Evolutionary conservation across 345 rosid species (phyloP).

Genomic region (Linum usitatissimum): DNA sequence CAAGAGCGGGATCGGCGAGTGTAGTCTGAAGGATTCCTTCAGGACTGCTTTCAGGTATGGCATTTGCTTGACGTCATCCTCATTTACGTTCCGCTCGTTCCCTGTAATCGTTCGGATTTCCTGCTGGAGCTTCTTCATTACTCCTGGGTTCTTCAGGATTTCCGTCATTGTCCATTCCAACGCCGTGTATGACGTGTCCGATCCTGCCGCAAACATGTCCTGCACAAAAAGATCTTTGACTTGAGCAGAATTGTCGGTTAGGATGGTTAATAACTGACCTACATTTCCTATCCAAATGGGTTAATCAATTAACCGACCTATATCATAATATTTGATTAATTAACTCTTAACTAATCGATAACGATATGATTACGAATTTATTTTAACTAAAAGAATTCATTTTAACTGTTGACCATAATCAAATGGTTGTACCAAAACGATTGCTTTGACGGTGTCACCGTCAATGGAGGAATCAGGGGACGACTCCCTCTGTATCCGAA

Average conservation of each 20-base stretch:
- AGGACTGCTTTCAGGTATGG: background rate
- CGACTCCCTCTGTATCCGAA: background rate
- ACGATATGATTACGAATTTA: no score
- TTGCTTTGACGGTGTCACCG: background rate
- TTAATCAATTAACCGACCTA: no score
- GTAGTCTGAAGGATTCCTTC: background rate
- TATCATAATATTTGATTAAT: no score
- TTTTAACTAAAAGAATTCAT: no score
- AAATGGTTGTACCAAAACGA: background rate
- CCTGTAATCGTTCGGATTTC: background rate
- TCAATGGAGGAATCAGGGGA: background rate
- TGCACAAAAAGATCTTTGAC: background rate
- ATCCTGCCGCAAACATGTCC: conserved; percentile 4
- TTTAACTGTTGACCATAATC: background rate
- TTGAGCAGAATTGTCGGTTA: no score
- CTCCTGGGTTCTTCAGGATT: background rate
- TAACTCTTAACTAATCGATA: no score
- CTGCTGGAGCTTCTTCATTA: background rate
- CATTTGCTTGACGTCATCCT: background rate
- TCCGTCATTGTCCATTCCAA: conserved; percentile 1
- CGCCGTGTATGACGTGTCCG: background rate
- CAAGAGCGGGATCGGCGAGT: background rate
- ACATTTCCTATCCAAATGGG: no score
- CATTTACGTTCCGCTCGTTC: background rate
- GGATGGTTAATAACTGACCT: no score